Evolutionary conservation across 192 early-diverging fungal species (phyloP), one percentile per base, ranked within the genome.

Genomic region (Coemansia sp.): DNA sequence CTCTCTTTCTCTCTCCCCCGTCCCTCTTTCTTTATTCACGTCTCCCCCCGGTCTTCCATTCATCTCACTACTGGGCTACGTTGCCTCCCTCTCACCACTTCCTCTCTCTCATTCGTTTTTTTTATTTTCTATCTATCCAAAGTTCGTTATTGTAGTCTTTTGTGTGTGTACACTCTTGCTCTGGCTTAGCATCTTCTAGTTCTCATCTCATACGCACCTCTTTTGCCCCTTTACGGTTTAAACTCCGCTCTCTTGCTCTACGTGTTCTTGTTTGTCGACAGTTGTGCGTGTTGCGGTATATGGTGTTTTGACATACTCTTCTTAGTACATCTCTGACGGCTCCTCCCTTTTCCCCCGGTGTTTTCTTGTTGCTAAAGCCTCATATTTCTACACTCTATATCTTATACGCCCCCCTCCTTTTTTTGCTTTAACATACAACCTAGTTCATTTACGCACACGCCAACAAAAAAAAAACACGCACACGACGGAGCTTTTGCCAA

Each of bases 21-120:
- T 57, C 54, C 54, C 54, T 57, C 54, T 57, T 60, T 36, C 31
- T 60, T 60, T 60, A 60, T 33, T 60, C 57, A 60, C 57, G 57
- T 16, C 57, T 36, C 57, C 57, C 57, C 49, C 46, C 7, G n/a
- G 7, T n/a, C 46, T 49, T 59, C 57, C 57, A 60, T 60, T 60
- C 57, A 60, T 60, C 33, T 51, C 47, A 20, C 29, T 60, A 34
- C 49, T 24, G 49, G 57, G 57, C 57, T 60, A 60, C 57, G 57
- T 60, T n/a, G 57, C 57, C 57, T 60, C 54, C 13, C 27, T 13
- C 54, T 54, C 54, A 38, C 36, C 36, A 9, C 36, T 1, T 38
- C 3, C 27, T 33, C 29, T 18, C 29, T 2, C 31, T 36, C 16
- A 33, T 33, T 34, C 29, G 27, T 18, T 57, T 15, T 31, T 33